Evolutionary conservation across 2,329 filamentous ascomycete genomes (phyloP).

Genomic region (Cytospora leucostoma): DNA sequence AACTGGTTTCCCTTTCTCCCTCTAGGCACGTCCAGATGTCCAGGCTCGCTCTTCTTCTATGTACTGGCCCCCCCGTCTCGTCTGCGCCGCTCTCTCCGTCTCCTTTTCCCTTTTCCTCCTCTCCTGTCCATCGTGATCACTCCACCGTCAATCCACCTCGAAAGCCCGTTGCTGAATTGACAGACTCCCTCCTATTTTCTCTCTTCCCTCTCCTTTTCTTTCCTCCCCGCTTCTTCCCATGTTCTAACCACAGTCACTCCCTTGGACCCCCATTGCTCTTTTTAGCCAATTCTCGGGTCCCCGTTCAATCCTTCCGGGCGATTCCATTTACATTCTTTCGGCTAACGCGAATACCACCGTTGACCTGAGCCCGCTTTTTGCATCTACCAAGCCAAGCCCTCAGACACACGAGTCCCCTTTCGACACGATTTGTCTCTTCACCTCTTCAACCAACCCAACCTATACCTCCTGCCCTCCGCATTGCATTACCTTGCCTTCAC

Average conservation of each 20-base stretch:
- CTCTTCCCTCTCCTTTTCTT: conserved; percentile 39
- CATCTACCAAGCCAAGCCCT: not conserved
- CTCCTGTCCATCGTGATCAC: conserved; percentile 30
- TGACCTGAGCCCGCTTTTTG: conserved; percentile 25
- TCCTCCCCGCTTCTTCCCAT: conserved; percentile 36
- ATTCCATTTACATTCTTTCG: conserved; percentile 46
- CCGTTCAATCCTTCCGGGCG: conserved; percentile 56
- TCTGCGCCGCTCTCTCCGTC: conserved; percentile 24
- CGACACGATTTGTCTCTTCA: conserved; percentile 23
- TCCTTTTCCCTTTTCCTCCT: conserved; percentile 34
- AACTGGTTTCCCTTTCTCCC: conserved; percentile 34
- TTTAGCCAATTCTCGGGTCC: conserved; percentile 37
- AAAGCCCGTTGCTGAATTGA: conserved; percentile 32
- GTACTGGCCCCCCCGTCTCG: conserved; percentile 14
- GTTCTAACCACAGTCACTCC: conserved; percentile 53
- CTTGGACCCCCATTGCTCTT: conserved; percentile 45
- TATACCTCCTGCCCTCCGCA: conserved; percentile 26
- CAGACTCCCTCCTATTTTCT: conserved; percentile 29
- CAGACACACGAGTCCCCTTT: not conserved
- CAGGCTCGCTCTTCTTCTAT: conserved; percentile 18
- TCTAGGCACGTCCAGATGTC: conserved; percentile 32
- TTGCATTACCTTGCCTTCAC: conserved; percentile 30
- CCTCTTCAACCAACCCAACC: conserved; percentile 22
- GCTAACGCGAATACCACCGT: conserved; percentile 32
- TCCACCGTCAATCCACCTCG: conserved; percentile 27